phyloP scores from a whole-genome alignment of 768 basidiomycete species.

The Hortiboletus flavorubellus region DNA sequence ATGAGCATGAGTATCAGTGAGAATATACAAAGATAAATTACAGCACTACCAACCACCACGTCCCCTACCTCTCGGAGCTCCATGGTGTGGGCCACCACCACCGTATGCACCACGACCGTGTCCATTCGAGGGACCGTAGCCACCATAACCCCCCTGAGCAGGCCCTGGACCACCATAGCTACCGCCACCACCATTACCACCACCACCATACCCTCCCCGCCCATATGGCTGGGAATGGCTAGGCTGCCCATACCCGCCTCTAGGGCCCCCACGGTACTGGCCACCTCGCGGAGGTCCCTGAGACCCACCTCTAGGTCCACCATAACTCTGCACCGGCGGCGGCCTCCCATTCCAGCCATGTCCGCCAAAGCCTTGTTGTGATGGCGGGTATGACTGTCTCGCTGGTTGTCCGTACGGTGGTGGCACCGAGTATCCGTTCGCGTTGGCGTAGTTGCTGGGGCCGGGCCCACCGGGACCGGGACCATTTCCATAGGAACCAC shows the following conservation, averaged over 20 bases:
- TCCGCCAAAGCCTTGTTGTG: slow-evolving; percentile 29
- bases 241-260: slow-evolving; percentile 26
- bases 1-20: slow-evolving; percentile 6
- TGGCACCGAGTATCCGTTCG: slow-evolving; percentile 20
- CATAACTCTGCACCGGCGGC: slow-evolving; percentile 30
- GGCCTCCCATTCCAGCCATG: slow-evolving; percentile 33
- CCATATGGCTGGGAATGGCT: slow-evolving; percentile 21
- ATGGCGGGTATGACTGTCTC: slow-evolving; percentile 20
- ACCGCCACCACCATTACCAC: slow-evolving; percentile 9
- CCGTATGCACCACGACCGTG: slow-evolving; percentile 41
- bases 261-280: slow-evolving; percentile 23
- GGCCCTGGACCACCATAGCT: slow-evolving; percentile 12
- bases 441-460: slow-evolving; percentile 3
- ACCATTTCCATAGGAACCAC: slow-evolving; percentile 21
- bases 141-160: slow-evolving; percentile 31
- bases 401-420: slow-evolving; percentile 18
- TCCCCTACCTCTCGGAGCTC: slow-evolving; percentile 44
- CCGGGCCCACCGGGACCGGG: background rate
- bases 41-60: slow-evolving; percentile 41
- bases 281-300: slow-evolving; percentile 26
- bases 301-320: slow-evolving; percentile 30
- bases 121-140: slow-evolving; percentile 28
- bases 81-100: slow-evolving; percentile 30
- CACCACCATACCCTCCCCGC: slow-evolving; percentile 27
- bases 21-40: slow-evolving; percentile 30